Percentiles rank a stretch among this genome's conserved stretches.
Conservation (phyloP, 2,329 filamentous ascomycete genomes). For the Aspergillus pseudotamarii region DNA sequence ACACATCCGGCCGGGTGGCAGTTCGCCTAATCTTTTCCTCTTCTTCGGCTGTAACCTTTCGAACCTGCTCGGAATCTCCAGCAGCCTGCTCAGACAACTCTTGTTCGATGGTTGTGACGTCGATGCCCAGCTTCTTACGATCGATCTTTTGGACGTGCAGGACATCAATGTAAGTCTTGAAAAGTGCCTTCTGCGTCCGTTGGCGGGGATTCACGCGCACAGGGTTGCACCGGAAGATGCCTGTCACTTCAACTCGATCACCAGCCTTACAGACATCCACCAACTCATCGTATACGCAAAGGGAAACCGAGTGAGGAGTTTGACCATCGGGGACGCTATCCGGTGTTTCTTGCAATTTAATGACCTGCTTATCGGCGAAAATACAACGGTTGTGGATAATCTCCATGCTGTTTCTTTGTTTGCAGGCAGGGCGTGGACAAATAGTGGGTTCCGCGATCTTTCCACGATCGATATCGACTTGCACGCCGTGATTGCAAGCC, state of each 20-base stretch:
- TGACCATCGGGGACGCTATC: conserved; percentile 94
- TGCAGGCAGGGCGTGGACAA: conserved; percentile 81
- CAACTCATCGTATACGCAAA: conserved; percentile 94
- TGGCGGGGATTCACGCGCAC: conserved; percentile 93
- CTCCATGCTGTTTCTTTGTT: conserved; percentile 92
- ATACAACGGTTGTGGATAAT: conserved; percentile 94
- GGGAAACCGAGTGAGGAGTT: conserved; percentile 93
- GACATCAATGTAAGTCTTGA: conserved; percentile 97
- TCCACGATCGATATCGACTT: conserved; percentile 89
- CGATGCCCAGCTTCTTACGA: conserved; percentile 89
- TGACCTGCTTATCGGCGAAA: conserved; percentile 97
- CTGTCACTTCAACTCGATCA: conserved; percentile 92
- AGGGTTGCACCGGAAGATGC: conserved; percentile 93
- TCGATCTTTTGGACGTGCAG: conserved; percentile 96
- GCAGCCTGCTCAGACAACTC: conserved; percentile 73
- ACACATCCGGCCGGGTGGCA: conserved; percentile 80
- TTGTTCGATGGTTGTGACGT: conserved; percentile 83
- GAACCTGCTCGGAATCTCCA: conserved; percentile 77
- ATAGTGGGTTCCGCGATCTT: conserved; percentile 93
- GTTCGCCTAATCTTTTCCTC: conserved; percentile 85
- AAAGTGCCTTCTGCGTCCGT: conserved; percentile 88
- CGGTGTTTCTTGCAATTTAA: conserved; percentile 96
- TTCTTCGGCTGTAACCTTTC: conserved; percentile 82
- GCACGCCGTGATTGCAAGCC: conserved; percentile 86
- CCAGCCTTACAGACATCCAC: conserved; percentile 98